Evolutionary conservation across 345 rosid species (phyloP), one percentile per base, ranked within the genome.

Genomic region (Gossypium longicalyx): DNA sequence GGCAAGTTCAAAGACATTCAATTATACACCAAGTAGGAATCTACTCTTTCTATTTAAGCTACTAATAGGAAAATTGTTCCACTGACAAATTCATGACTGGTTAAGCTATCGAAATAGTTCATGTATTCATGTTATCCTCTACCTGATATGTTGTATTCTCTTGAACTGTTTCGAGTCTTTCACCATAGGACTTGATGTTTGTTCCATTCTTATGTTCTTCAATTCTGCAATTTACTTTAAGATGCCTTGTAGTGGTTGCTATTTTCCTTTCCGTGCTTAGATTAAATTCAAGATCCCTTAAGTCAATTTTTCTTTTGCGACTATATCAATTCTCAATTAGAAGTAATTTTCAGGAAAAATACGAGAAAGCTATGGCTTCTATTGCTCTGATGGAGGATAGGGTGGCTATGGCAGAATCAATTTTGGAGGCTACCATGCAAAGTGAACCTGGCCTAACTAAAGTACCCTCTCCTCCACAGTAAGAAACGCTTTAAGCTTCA

Each of bases 391-490:
- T 93, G 97, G 93, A 93, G 81, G 86, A 93, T 86, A 87, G 93
- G 85, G 87, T 85, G 23, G 89, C 91, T 70, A 84, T 92, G 88
- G 99, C 98, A 77, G 99, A 95, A 79, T 85, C 98, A 62, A 88
- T 87, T 72, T 79, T 95, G 76, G 96, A 93, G 85, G 99, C 99
- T 78, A 95, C 98, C 45, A 22, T 87, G 81, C 90, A 91, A 72
- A 91, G 90, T 80, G 87, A 91, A 79, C 79, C 87, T 78, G 96
- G 98, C 74, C 90, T 93, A 84, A 76, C 83, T 66, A 95, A 85
- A 84, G 93, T 93, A 64, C 67, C 72, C 74, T 80, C 86, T 72
- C 86, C 97, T 79, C 97, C 94, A 51, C 34, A 83, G 96, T 89
- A 82, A 29, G 57, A 57, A 23, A 77, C 16, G 5, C 61, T 41